Evolutionary conservation across 2,329 filamentous ascomycete species (phyloP).

Genomic region (Xylaria sp.): DNA sequence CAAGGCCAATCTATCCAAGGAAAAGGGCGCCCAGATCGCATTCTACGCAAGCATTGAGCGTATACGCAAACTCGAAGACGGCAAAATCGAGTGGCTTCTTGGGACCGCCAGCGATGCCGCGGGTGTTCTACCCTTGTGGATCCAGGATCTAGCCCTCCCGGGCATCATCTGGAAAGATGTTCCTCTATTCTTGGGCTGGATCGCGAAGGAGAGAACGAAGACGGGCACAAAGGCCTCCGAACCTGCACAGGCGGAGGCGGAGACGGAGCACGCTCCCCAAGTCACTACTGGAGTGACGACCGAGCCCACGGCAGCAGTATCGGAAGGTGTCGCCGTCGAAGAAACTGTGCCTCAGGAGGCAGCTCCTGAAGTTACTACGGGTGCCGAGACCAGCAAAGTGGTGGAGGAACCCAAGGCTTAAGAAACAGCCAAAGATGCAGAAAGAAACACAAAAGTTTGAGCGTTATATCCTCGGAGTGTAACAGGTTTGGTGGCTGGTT

Average conservation of each 20-base stretch:
- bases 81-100: conserved; percentile 78
- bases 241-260: conserved; percentile 1
- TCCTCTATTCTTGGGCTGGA: conserved; percentile 73
- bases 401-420: conserved; percentile 18
- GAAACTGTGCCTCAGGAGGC: conserved; percentile 14
- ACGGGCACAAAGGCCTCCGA: conserved; percentile 15
- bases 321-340: conserved; percentile 16
- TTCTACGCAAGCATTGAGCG: conserved; percentile 75
- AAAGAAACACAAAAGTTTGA: conserved; percentile 10
- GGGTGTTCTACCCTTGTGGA: conserved; percentile 71
- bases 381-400: conserved; percentile 10
- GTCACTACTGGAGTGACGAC: conserved; percentile 33
- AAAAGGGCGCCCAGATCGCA: conserved; percentile 64
- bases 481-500: not conserved
- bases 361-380: not conserved
- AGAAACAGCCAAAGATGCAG: conserved; percentile 13
- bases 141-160: conserved; percentile 73
- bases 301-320: conserved; percentile 26
- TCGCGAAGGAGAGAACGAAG: conserved; percentile 57
- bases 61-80: conserved; percentile 57
- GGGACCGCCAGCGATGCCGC: conserved; percentile 77
- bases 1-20: conserved; percentile 50
- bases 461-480: not conserved
- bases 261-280: conserved; percentile 23
- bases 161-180: conserved; percentile 77